Evolutionary conservation across 768 basidiomycete species (phyloP).

Genomic region (Boletus sp.): DNA sequence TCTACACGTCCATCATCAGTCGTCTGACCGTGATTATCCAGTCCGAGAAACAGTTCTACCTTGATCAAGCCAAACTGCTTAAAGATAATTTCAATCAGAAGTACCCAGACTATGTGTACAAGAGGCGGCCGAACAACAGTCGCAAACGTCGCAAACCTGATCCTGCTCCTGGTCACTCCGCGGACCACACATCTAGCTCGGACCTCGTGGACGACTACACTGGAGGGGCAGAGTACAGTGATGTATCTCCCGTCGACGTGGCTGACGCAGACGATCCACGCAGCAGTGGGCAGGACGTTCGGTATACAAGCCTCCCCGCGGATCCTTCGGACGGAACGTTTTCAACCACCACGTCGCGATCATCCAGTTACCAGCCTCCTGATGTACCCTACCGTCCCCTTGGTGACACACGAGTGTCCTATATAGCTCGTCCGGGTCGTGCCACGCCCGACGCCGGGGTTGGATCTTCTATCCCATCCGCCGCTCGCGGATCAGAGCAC

Average conservation of each 20-base stretch:
- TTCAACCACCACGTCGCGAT: conserved; percentile 13
- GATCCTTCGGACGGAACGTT: conserved; percentile 20
- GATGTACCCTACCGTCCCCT: conserved; percentile 26
- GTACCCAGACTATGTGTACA: conserved; percentile 90
- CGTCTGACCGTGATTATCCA: conserved; percentile 31
- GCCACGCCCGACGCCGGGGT: conserved; percentile 27
- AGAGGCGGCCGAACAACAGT: conserved; percentile 83
- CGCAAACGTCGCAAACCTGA: conserved; percentile 58
- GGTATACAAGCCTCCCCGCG: conserved; percentile 21
- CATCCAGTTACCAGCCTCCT: conserved; percentile 25
- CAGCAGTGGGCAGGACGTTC: conserved; percentile 15
- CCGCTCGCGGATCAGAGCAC: conserved; percentile 28
- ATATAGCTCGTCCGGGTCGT: conserved; percentile 27
- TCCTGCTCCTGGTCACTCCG: conserved; percentile 25
- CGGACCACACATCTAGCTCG: conserved; percentile 29
- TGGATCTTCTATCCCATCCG: conserved; percentile 19
- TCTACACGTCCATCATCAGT: conserved; percentile 1
- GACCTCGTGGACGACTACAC: conserved; percentile 36
- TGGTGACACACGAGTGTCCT: conserved; percentile 28
- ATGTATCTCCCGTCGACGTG: conserved; percentile 40
- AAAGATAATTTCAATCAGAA: conserved; percentile 84
- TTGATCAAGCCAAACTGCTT: conserved; percentile 80
- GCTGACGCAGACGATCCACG: conserved; percentile 24
- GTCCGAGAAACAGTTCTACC: conserved; percentile 85
- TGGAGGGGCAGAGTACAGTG: conserved; percentile 33